phyloP scores from a whole-genome alignment of 2,329 filamentous ascomycete genomes.

The Penicillium fuscoglaucum region DNA sequence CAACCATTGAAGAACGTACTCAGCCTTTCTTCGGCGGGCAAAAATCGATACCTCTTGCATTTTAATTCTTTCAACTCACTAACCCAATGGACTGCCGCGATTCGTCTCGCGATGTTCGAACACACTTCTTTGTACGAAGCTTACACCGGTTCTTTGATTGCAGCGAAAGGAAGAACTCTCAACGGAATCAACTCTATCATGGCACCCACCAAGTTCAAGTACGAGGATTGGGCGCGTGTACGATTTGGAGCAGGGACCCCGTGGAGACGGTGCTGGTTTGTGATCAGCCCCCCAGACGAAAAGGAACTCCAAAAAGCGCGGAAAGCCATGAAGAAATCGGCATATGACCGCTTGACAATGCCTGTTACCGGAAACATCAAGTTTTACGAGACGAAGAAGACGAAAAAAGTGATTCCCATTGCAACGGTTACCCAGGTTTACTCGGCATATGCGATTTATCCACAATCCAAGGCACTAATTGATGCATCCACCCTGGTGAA shows the following conservation, averaged over 20 bases:
- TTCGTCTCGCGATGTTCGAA: slow-evolving; percentile 91
- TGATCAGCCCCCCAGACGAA: slow-evolving; percentile 87
- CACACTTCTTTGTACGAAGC: slow-evolving; percentile 91
- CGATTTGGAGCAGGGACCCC: slow-evolving; percentile 93
- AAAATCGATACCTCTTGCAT: slow-evolving; percentile 92
- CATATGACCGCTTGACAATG: slow-evolving; percentile 74
- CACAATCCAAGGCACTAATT: slow-evolving; percentile 88
- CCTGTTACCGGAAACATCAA: slow-evolving; percentile 84
- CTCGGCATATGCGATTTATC: slow-evolving; percentile 92
- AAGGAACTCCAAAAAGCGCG: slow-evolving; percentile 84
- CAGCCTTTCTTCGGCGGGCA: slow-evolving; percentile 90
- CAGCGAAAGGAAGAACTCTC: slow-evolving; percentile 83
- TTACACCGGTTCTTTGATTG: slow-evolving; percentile 93
- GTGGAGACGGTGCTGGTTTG: slow-evolving; percentile 96
- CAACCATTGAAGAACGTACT: slow-evolving; percentile 90
- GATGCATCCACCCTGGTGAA: slow-evolving; percentile 94
- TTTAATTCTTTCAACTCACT: slow-evolving; percentile 94
- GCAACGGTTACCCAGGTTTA: slow-evolving; percentile 89
- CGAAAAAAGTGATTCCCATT: slow-evolving; percentile 86
- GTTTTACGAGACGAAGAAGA: slow-evolving; percentile 93
- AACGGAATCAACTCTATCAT: slow-evolving; percentile 91
- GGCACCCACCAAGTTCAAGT: slow-evolving; percentile 72
- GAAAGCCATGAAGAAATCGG: slow-evolving; percentile 74
- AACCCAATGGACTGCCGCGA: slow-evolving; percentile 93
- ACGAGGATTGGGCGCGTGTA: slow-evolving; percentile 92